Evolutionary conservation across 169 alveolate species (phyloP).

Genomic region (Perkinsus marinus): DNA sequence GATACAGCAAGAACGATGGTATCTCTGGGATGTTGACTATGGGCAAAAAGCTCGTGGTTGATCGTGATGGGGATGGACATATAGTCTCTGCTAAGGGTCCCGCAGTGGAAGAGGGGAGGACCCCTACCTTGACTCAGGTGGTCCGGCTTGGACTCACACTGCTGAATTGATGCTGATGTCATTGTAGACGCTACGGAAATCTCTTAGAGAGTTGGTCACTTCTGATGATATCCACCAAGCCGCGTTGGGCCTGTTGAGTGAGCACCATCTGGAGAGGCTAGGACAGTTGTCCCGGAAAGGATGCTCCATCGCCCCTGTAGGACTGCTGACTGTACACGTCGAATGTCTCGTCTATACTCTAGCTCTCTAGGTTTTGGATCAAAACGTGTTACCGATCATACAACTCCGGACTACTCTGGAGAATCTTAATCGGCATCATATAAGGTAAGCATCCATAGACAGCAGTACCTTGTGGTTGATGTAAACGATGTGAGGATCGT

Average conservation of each 20-base stretch:
- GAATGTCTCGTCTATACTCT: neutral
- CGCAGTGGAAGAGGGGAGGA: neutral
- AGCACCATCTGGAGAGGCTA: neutral
- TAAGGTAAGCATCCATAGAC: neutral
- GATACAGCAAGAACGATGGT: neutral
- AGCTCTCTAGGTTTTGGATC: neutral
- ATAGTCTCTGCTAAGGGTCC: neutral
- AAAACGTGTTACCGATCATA: neutral
- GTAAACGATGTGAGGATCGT: neutral
- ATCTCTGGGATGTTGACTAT: neutral
- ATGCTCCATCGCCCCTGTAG: neutral
- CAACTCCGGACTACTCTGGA: neutral
- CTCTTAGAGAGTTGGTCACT: neutral
- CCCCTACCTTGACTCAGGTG: neutral
- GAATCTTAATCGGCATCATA: neutral
- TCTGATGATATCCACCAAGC: neutral
- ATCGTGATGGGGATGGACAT: neutral
- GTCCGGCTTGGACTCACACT: too few relatives aligned
- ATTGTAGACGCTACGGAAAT: neutral
- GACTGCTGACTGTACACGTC: neutral
- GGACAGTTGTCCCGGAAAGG: neutral
- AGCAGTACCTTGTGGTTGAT: too few relatives aligned
- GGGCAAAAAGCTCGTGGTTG: neutral
- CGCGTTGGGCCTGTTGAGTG: neutral
- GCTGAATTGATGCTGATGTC: too few relatives aligned